These are phyloP conservation scores for Nevesoporus exiguus DNA, from an alignment of 768 basidiomycete species.

Conservation along the genomic window DNA sequence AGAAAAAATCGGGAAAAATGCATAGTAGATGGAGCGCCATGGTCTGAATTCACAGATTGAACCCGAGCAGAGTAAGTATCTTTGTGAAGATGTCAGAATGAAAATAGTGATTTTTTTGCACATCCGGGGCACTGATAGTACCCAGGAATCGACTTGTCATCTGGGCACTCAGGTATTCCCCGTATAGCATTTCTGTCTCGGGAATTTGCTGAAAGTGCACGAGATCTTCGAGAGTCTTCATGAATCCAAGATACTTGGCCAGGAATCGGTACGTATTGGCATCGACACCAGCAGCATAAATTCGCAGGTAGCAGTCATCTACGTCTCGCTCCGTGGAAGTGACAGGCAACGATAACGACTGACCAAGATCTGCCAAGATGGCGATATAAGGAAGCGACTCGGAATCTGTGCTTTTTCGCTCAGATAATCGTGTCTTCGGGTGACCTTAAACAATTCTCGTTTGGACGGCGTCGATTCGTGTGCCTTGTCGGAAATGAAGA, in stretches of 20 bases:
- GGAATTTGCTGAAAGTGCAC: background rate
- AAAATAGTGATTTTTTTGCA: too few species aligned
- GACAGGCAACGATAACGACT: background rate
- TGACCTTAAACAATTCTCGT: background rate
- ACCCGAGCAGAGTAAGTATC: too few species aligned
- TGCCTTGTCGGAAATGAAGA: slow-evolving; percentile 19
- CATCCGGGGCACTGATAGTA: too few species aligned
- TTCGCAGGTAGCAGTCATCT: slow-evolving; percentile 2
- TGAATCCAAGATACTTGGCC: background rate
- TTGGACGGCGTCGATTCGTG: background rate
- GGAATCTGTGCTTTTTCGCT: background rate
- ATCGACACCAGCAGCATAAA: slow-evolving; percentile 1
- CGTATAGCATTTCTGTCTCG: background rate
- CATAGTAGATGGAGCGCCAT: too few species aligned
- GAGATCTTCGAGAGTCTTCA: background rate
- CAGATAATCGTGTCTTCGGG: background rate
- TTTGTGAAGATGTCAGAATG: too few species aligned
- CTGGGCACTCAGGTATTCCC: background rate
- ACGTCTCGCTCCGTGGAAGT: background rate
- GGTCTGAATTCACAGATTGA: too few species aligned
- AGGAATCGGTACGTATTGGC: slow-evolving; percentile 1
- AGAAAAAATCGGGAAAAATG: too few species aligned
- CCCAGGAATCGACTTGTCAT: too few species aligned
- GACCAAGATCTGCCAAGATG: slow-evolving; percentile 12
- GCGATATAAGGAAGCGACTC: background rate